phyloP scores from a whole-genome alignment of 2,329 filamentous ascomycete species.

The Alternaria triticimaculans region DNA sequence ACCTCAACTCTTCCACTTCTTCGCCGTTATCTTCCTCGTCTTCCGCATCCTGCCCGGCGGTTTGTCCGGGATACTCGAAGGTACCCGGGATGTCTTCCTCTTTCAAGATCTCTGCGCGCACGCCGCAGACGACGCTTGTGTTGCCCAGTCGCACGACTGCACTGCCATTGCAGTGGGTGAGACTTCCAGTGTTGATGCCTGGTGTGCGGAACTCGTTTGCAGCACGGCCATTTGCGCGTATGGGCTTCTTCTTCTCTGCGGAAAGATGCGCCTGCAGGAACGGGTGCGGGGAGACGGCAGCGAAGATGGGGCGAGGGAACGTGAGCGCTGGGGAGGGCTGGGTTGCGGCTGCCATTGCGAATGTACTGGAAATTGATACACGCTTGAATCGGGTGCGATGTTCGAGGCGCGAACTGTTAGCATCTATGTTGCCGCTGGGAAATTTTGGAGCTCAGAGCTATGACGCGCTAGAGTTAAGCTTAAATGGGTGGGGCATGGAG shows the following conservation, averaged over 20 bases:
- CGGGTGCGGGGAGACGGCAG: conserved; percentile 85
- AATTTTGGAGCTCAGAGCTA: conserved; percentile 38
- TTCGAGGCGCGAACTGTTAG: neutral
- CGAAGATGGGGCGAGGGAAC: conserved; percentile 75
- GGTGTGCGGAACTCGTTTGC: conserved; percentile 73
- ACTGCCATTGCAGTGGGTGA: conserved; percentile 89
- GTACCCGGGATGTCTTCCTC: conserved; percentile 76
- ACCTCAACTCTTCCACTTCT: conserved; percentile 61
- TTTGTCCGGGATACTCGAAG: conserved; percentile 33
- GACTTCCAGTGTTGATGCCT: conserved; percentile 80
- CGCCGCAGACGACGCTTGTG: conserved; percentile 92
- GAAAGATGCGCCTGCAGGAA: conserved; percentile 90
- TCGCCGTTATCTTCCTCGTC: conserved; percentile 28
- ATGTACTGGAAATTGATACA: neutral
- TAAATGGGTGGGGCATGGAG: conserved; percentile 15
- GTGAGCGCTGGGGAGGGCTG: conserved; percentile 48
- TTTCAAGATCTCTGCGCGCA: conserved; percentile 83
- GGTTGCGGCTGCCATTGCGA: conserved; percentile 32
- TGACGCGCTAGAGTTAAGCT: conserved; percentile 28
- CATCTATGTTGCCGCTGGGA: conserved; percentile 13
- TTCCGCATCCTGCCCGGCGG: conserved; percentile 22
- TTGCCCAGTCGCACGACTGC: conserved; percentile 87
- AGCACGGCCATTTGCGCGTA: conserved; percentile 81
- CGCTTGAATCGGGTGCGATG: neutral
- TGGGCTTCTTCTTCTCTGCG: conserved; percentile 62